Percentiles rank a stretch among this genome's conserved stretches.
Conservation (phyloP, 768 basidiomycete genomes). For the Leccinum subgranulosum region DNA sequence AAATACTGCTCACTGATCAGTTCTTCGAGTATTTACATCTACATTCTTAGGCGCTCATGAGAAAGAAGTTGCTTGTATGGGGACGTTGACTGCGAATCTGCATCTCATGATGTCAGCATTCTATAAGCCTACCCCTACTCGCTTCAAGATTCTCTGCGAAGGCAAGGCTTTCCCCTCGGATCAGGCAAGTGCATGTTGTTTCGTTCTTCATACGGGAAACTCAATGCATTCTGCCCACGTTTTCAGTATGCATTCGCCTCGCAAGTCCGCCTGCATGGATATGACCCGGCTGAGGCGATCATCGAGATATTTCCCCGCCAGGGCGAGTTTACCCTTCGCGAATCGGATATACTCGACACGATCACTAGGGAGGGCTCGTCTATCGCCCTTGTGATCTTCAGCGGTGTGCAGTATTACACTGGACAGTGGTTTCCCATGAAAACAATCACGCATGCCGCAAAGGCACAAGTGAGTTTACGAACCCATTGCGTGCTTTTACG, state of each 20-base stretch:
- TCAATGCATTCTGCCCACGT: slow-evolving; percentile 4
- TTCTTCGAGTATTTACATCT: slow-evolving; percentile 15
- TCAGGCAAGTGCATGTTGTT: slow-evolving; percentile 54
- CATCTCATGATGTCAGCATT: slow-evolving; percentile 95
- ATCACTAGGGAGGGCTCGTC: slow-evolving; percentile 69
- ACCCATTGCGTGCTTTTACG: slow-evolving; percentile 25
- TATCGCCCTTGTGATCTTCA: slow-evolving; percentile 90
- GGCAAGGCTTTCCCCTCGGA: slow-evolving; percentile 94
- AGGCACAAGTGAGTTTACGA: slow-evolving; percentile 62
- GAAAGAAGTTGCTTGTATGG: slow-evolving; percentile 93
- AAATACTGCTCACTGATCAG: not conserved
- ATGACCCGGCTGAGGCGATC: slow-evolving; percentile 68
- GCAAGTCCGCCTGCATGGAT: slow-evolving; percentile 80
- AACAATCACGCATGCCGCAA: slow-evolving; percentile 77
- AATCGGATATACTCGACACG: slow-evolving; percentile 79
- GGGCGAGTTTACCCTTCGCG: slow-evolving; percentile 83
- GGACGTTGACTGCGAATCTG: slow-evolving; percentile 91
- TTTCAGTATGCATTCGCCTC: slow-evolving; percentile 92
- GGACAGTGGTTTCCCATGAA: slow-evolving; percentile 93
- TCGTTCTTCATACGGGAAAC: slow-evolving; percentile 12
- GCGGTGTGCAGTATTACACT: slow-evolving; percentile 96
- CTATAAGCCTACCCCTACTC: slow-evolving; percentile 80
- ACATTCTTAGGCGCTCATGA: slow-evolving; percentile 68
- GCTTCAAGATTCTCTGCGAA: slow-evolving; percentile 96
- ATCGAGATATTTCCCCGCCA: slow-evolving; percentile 75